Percentiles rank a stretch among this genome's conserved stretches.
Conservation (phyloP, 176 grass and related monocot species). For the Zoysia pacifica region DNA sequence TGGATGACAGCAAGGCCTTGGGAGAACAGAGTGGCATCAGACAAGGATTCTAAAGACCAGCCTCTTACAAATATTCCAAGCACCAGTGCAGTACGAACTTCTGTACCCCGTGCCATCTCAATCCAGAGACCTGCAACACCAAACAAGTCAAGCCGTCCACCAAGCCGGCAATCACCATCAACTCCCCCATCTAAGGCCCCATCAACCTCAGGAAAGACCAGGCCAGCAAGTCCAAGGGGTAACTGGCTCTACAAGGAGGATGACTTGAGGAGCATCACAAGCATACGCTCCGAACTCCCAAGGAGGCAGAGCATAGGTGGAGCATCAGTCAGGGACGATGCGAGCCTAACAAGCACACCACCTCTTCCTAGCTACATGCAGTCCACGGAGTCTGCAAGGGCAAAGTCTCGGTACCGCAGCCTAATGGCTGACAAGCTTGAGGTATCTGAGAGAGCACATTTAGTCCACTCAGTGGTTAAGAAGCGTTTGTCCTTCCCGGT, state of each 20-base stretch:
- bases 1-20: constrained; percentile 86
- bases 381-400: constrained; percentile 81
- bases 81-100: constrained; percentile 5
- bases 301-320: constrained; percentile 74
- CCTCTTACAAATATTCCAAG: constrained; percentile 31
- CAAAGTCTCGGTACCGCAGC: constrained; percentile 61
- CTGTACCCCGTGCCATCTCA: constrained; percentile 37
- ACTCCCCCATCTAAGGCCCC: constrained; percentile 63
- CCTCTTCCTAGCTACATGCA: constrained; percentile 86
- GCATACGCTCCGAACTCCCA: constrained; percentile 68
- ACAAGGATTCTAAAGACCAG: constrained; percentile 54
- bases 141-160: constrained; percentile 60
- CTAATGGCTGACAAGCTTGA: constrained; percentile 52
- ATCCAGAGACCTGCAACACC: constrained; percentile 51
- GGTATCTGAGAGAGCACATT: constrained; percentile 54
- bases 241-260: constrained; percentile 64
- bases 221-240: constrained; percentile 66
- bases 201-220: constrained; percentile 48
- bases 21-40: constrained; percentile 48
- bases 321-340: constrained; percentile 66
- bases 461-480: constrained; percentile 55
- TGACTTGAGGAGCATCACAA: constrained; percentile 79
- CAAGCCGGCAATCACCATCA: constrained; percentile 62
- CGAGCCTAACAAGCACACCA: constrained; percentile 65
- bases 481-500: constrained; percentile 83